Evolutionary conservation across 441 rosid genomes (phyloP), one percentile per base, ranked within the genome.

Genomic region (Syzygium syzygioides): DNA sequence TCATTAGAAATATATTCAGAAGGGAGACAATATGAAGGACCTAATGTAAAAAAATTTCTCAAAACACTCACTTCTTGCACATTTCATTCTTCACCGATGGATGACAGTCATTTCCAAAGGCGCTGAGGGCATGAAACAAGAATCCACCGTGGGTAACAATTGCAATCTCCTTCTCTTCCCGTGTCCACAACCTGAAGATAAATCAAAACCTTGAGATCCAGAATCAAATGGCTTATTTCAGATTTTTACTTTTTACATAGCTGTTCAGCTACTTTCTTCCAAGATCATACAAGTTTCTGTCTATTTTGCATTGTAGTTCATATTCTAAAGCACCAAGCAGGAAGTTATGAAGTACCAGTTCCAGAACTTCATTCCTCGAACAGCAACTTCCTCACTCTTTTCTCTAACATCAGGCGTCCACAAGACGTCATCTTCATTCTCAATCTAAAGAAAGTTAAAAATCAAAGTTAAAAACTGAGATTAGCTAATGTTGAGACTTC

Each of bases 131-230:
- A 34, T 96, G 95, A 41, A 86, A 94, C 88, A 96, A 93, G 95
- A 96, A 96, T 66, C 97, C 98, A 85, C 99, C 93, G 90, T 97
- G 99, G 86, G 93, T 92, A 90, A 96, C 98, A 90, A 96, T 89
- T 23, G 96, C 98, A 50, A 97, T 97, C 96, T 96, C 97, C 87
- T 92, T 96, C 93, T 96, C 99, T 91, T 96, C 91, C 79, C 96
- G 92, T 3, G 96, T 96, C 98, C 95, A 96, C 93, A 96, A 89
- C 99, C 98, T 95, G 94, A 85, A 89, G 48, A 85, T 87, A 87
- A 87, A 68, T 85, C 19, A 80, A 30, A 55, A 85, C 89, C 45
- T 28, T 64, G 34, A 60, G 71, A 76, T 86, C 26, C 26, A 34
- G 64, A 85, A 87, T 23, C 59, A 86, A 45, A 55, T 55, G 20